These are phyloP conservation scores for Nelumbo lutea DNA, from an alignment of 164 flowering plant species.

Conservation along the genomic window DNA sequence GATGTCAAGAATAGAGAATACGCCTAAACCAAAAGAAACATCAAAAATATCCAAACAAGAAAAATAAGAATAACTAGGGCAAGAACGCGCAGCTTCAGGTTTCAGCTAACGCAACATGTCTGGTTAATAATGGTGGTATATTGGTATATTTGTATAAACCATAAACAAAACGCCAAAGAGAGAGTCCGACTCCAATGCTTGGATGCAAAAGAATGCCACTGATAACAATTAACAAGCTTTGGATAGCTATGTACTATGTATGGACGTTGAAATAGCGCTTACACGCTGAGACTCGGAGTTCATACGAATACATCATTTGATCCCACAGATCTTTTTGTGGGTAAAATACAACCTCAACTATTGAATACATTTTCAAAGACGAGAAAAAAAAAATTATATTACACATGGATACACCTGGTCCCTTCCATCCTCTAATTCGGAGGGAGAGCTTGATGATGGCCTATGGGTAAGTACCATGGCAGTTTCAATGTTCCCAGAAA, in stretches of 20 bases:
- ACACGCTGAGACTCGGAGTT: not conserved
- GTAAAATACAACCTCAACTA: conserved; percentile 11
- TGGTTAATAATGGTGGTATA: no score
- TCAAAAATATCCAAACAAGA: no score
- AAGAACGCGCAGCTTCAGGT: no score
- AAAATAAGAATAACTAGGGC: no score
- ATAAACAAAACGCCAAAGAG: no score
- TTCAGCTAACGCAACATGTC: no score
- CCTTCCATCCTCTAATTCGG: conserved; percentile 3
- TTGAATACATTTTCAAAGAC: conserved; percentile 7
- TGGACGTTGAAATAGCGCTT: not conserved
- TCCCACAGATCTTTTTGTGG: conserved; percentile 16
- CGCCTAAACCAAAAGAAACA: no score
- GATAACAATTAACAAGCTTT: no score
- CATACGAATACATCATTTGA: conserved; percentile 14
- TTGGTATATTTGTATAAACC: no score
- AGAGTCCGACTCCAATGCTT: no score
- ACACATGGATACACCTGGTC: conserved; percentile 8
- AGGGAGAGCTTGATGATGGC: not conserved
- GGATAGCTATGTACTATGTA: not conserved
- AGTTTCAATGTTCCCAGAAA: not conserved
- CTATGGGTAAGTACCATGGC: not conserved
- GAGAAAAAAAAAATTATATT: conserved; percentile 3
- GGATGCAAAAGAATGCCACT: no score
- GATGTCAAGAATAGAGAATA: no score